Evolutionary conservation across 352 stramenopile species (phyloP).

Genomic region (Phytophthora nicotianae): DNA sequence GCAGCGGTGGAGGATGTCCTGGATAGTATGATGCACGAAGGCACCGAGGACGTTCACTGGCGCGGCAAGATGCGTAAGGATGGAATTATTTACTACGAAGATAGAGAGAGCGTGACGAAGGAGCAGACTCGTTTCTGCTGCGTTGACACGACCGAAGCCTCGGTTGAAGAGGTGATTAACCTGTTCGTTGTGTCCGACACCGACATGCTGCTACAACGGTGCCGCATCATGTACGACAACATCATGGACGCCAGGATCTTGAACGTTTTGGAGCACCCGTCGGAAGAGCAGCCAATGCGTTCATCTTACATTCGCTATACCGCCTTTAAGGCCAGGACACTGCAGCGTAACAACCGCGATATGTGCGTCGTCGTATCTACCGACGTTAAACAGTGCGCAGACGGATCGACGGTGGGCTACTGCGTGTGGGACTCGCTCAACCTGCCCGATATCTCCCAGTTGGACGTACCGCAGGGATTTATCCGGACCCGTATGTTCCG

Average conservation of each 20-base stretch:
- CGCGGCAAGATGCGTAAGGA: constrained; percentile 41
- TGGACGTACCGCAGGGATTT: constrained; percentile 41
- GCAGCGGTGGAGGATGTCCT: constrained; percentile 42
- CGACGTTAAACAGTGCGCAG: constrained; percentile 37
- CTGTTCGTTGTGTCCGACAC: constrained; percentile 45
- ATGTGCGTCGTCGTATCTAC: constrained; percentile 54
- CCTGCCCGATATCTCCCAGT: constrained; percentile 35
- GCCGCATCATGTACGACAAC: constrained; percentile 51
- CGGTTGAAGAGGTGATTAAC: constrained; percentile 41
- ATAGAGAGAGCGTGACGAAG: constrained; percentile 38
- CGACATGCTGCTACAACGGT: constrained; percentile 42
- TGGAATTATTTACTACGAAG: constrained; percentile 45
- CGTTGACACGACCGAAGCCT: constrained; percentile 35
- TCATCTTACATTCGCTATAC: constrained; percentile 57
- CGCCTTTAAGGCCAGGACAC: constrained; percentile 38
- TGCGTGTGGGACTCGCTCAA: constrained; percentile 61
- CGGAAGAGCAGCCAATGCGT: constrained; percentile 33
- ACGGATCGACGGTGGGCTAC: constrained; percentile 53
- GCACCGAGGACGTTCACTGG: constrained; percentile 34
- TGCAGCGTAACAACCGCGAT: constrained; percentile 43
- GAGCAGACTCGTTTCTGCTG: constrained; percentile 49
- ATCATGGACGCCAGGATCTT: constrained; percentile 44
- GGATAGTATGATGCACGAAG: constrained; percentile 47
- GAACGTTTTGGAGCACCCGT: constrained; percentile 43
- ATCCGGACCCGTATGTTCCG: constrained; percentile 48